phyloP scores from a whole-genome alignment of 1,139 yeast genomes.

The Diutina neorugosa region DNA sequence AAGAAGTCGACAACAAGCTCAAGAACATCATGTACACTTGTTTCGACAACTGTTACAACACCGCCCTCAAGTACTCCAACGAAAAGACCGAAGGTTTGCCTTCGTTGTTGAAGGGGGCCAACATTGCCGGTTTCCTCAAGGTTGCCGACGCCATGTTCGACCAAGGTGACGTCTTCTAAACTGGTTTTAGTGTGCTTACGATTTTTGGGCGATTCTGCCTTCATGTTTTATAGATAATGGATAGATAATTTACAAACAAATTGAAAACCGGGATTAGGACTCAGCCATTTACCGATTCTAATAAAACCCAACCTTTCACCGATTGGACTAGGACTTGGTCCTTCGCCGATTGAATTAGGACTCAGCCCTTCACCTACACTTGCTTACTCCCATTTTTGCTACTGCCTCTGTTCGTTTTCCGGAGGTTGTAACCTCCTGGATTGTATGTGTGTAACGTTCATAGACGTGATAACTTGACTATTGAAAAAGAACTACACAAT shows the following conservation, averaged over 20 bases:
- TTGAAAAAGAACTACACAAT: too few species aligned
- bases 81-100: slow-evolving; percentile 57
- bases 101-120: slow-evolving; percentile 95
- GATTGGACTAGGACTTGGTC: too few species aligned
- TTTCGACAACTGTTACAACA: slow-evolving; percentile 84
- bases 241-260: background rate
- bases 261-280: too few species aligned
- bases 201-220: background rate
- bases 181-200: background rate
- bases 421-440: too few species aligned
- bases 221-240: slow-evolving; percentile 1
- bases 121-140: slow-evolving; percentile 97
- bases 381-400: too few species aligned
- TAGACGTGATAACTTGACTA: too few species aligned
- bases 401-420: too few species aligned
- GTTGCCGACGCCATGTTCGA: slow-evolving; percentile 97
- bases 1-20: slow-evolving; percentile 79
- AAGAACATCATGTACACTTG: slow-evolving; percentile 88
- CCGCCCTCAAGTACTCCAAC: slow-evolving; percentile 71
- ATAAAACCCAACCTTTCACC: too few species aligned
- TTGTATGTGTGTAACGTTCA: too few species aligned
- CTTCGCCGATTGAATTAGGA: too few species aligned
- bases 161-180: slow-evolving; percentile 77
- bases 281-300: too few species aligned
- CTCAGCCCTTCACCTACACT: too few species aligned